Evolutionary conservation across 805 yeast genomes (phyloP), one percentile per base, ranked within the genome.

Genomic region (Candida montana): DNA sequence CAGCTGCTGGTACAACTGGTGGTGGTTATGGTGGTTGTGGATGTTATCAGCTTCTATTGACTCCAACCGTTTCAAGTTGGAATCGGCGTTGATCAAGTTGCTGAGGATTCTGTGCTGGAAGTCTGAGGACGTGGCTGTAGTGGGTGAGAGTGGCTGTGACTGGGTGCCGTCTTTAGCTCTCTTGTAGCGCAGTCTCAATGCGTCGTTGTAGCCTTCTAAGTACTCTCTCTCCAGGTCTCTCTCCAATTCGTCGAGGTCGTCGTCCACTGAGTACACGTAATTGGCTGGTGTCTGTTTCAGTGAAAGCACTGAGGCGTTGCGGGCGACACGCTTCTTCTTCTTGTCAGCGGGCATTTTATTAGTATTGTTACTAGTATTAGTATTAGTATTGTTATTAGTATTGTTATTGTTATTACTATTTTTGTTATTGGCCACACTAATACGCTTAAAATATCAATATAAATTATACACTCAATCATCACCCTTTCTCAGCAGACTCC

Each of bases 191-290:
- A 74, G 69, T 38, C 78, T 72, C 38, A 84, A 54, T 0, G 90
- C 93, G 60, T 83, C 93, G 32, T 72, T 73, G 52, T 76, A 78
- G 0, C 93, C 93, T 54, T 83, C 95, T 26, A 79, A 52, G 54
- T 83, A 85, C 48, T 77, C 75, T 19, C 77, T 59, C 44, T 72
- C 75, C 40, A 72, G 60, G 49, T 76, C 84, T 15, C 74, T 76
- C 45, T 77, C 83, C 15, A 80, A 71, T 48, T 86, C 95, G 48
- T 77, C 75, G 33, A 83, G 76, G 52, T 83, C 88, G 59, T 87
- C 95, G 57, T 87, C 95, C 0, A 86, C 95, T 28, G 89, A 79
- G 57, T 81, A 87, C 1, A 83, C 59, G 33, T 68, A 58, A 37
- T 58, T 62, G 26, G 57, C 44, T 5, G 41, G 39, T 7, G 41